These are phyloP conservation scores for Chrysanthemum seticuspe DNA, from an alignment of 129 eudicot species.

Conservation along the genomic window DNA sequence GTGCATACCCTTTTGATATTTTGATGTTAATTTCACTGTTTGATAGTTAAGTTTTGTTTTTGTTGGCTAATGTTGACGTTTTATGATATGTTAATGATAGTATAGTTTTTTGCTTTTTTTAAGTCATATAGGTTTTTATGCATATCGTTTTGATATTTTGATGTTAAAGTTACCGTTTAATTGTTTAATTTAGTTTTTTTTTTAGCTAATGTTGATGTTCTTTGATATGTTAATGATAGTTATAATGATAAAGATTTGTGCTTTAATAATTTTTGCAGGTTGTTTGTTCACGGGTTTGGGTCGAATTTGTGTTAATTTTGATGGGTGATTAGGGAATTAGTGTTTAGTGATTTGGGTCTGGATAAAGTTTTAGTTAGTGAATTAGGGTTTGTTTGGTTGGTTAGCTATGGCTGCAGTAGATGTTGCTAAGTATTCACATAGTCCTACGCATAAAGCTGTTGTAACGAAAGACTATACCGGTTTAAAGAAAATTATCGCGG, in stretches of 20 bases:
- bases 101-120: too few relatives aligned
- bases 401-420: conserved; percentile 58
- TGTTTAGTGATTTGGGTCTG: too few relatives aligned
- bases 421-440: conserved; percentile 58
- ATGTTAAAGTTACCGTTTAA: too few relatives aligned
- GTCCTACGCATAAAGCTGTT: conserved; percentile 70
- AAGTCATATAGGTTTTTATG: too few relatives aligned
- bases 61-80: too few relatives aligned
- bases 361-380: too few relatives aligned
- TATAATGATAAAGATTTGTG: too few relatives aligned
- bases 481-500: conserved; percentile 54
- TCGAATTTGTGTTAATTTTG: conserved; percentile 4
- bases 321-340: conserved; percentile 9
- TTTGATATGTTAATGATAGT: too few relatives aligned
- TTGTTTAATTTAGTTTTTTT: too few relatives aligned
- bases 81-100: too few relatives aligned
- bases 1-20: neutral
- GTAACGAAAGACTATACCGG: conserved; percentile 56
- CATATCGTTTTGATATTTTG: too few relatives aligned
- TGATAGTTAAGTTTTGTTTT: neutral
- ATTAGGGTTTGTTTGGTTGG: conserved; percentile 27
- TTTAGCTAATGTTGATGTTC: too few relatives aligned
- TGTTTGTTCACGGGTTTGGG: neutral
- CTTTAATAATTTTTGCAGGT: neutral
- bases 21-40: neutral